These are phyloP conservation scores for Nemania sp. DNA, from an alignment of 2,329 filamentous ascomycete species.

Conservation along the genomic window DNA sequence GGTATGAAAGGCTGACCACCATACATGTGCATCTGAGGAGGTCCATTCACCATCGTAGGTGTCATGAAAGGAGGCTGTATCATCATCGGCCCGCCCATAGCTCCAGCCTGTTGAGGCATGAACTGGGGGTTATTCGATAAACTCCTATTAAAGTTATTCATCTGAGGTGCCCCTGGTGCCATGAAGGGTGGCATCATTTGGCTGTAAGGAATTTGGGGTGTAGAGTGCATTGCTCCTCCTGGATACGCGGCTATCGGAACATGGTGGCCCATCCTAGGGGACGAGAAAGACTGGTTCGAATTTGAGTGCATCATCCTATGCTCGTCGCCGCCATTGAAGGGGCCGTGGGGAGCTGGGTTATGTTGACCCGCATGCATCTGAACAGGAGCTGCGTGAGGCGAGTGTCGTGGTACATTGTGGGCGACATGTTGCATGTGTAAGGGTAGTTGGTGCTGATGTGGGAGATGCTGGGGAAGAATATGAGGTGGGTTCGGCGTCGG, in stretches of 20 bases:
- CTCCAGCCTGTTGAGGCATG: conserved; percentile 74
- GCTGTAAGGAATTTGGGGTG: conserved; percentile 76
- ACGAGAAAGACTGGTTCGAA: conserved; percentile 86
- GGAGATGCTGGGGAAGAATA: conserved; percentile 73
- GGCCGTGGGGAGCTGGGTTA: conserved; percentile 71
- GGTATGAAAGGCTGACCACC: conserved; percentile 78
- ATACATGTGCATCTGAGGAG: conserved; percentile 85
- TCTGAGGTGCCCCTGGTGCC: conserved; percentile 76
- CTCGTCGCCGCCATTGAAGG: conserved; percentile 81
- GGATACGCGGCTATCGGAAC: conserved; percentile 78
- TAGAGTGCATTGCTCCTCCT: conserved; percentile 74
- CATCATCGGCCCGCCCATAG: conserved; percentile 86
- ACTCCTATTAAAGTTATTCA: conserved; percentile 74
- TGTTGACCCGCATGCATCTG: conserved; percentile 82
- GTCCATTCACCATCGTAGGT: conserved; percentile 75
- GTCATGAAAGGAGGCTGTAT: conserved; percentile 81
- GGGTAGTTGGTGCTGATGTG: conserved; percentile 87
- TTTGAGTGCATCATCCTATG: conserved; percentile 91
- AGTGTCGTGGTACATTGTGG: conserved; percentile 75
- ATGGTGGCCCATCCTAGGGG: conserved; percentile 80
- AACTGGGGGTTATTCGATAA: conserved; percentile 80
- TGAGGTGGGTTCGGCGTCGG: conserved; percentile 77
- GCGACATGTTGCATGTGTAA: conserved; percentile 82
- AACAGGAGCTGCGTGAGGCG: conserved; percentile 81
- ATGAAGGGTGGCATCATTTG: conserved; percentile 79